phyloP scores from a whole-genome alignment of 108 stramenopile genomes.

The Thalassiosira profunda region DNA sequence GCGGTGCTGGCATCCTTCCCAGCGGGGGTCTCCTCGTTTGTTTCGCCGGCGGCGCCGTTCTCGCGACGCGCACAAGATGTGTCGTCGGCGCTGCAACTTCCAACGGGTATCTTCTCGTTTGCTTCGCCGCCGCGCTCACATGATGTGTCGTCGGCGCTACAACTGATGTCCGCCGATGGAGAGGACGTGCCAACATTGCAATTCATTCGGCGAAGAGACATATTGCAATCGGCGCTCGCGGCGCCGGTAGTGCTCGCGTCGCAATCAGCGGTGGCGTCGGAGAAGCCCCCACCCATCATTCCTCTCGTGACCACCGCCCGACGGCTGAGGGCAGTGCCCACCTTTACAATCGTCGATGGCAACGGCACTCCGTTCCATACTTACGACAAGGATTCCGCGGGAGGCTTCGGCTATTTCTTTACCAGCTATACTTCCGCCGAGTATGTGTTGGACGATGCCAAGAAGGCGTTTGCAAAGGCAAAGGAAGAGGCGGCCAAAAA shows the following conservation, averaged over 20 bases:
- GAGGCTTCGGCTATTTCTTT: slow-evolving; percentile 43
- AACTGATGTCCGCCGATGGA: too few relatives aligned
- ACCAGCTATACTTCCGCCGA: slow-evolving; percentile 24
- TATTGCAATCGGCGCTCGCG: slow-evolving; percentile 13
- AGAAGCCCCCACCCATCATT: slow-evolving; percentile 39
- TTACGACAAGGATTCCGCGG: slow-evolving; percentile 41
- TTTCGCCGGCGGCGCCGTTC: background rate
- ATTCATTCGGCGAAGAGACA: slow-evolving; percentile 3
- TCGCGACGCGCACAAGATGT: too few relatives aligned
- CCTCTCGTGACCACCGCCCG: slow-evolving; percentile 30
- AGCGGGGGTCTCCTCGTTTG: background rate
- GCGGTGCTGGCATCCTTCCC: too few relatives aligned
- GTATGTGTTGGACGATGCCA: slow-evolving; percentile 48
- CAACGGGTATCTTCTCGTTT: too few relatives aligned
- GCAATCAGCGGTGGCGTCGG: background rate
- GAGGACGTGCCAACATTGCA: too few relatives aligned
- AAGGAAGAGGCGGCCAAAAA: slow-evolving; percentile 28
- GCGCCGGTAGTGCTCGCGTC: background rate
- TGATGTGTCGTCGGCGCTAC: too few relatives aligned
- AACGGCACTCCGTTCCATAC: slow-evolving; percentile 45
- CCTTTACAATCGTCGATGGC: slow-evolving; percentile 46
- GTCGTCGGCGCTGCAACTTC: too few relatives aligned
- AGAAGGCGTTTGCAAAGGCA: slow-evolving; percentile 44
- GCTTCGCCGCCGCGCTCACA: too few relatives aligned
- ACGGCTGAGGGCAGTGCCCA: slow-evolving; percentile 30